Evolutionary conservation across 257 asterid species (phyloP).

Genomic region (Ophiorrhiza pumila): DNA sequence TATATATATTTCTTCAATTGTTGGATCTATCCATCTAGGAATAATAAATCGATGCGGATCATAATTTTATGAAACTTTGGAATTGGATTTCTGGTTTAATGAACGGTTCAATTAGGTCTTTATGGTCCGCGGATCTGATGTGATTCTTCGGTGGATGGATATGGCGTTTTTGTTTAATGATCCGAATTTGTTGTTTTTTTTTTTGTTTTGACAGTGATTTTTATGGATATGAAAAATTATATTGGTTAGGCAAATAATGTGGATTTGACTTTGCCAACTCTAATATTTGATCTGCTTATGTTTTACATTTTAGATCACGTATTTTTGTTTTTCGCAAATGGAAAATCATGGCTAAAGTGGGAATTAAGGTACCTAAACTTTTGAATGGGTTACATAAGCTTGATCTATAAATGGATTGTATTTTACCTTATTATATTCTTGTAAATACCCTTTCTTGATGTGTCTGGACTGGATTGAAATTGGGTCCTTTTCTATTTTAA

Average conservation of each 20-base stretch:
- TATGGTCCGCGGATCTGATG: constrained; percentile 22
- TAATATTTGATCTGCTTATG: not conserved
- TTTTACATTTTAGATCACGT: too few species aligned
- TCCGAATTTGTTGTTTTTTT: not conserved
- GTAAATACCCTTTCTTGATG: not conserved
- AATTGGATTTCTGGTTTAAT: not conserved
- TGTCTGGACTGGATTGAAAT: not conserved
- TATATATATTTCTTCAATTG: not conserved
- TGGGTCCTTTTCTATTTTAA: not conserved
- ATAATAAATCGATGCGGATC: not conserved
- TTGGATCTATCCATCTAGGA: constrained; percentile 22
- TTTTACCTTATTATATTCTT: not conserved
- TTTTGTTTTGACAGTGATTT: not conserved
- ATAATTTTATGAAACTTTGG: not conserved
- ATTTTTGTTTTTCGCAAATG: not conserved
- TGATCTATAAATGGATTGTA: not conserved
- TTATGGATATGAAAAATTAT: not conserved
- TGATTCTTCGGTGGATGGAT: constrained; percentile 5
- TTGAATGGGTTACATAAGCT: not conserved
- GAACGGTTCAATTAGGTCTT: not conserved
- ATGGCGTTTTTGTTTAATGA: not conserved
- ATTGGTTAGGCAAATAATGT: not conserved
- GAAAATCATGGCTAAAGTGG: not conserved
- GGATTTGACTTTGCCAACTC: not conserved
- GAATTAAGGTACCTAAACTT: not conserved